Percentiles rank a stretch among this genome's conserved stretches.
These are phyloP conservation scores for Penicillium sp. DNA, from an alignment of 2,329 filamentous ascomycete genomes.

Conservation along the genomic window DNA sequence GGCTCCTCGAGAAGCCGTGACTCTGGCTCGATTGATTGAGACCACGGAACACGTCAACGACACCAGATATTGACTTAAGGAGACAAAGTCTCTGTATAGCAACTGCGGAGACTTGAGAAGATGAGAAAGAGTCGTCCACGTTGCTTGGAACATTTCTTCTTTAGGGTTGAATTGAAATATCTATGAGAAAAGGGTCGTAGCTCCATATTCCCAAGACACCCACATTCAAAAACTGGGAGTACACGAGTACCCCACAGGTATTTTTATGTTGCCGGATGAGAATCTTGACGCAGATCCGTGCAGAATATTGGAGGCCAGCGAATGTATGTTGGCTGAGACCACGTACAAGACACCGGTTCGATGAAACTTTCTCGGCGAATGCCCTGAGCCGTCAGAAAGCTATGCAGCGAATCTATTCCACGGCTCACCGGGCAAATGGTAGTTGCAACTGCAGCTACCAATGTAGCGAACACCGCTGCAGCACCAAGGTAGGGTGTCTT, in stretches of 20 bases:
- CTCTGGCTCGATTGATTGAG: constrained; percentile 55
- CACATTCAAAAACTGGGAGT: constrained; percentile 80
- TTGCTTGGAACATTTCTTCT: background rate
- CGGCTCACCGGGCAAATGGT: constrained; percentile 29
- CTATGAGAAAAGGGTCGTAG: constrained; percentile 22
- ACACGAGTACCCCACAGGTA: constrained; percentile 74
- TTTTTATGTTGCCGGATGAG: constrained; percentile 40
- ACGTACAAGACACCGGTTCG: constrained; percentile 21
- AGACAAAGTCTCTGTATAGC: background rate
- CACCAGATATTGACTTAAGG: constrained; percentile 17
- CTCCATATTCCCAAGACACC: constrained; percentile 72
- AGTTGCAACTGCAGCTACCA: constrained; percentile 27
- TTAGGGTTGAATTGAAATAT: constrained; percentile 2
- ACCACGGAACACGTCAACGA: constrained; percentile 24
- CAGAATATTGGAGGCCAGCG: constrained; percentile 21
- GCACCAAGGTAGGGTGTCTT: constrained; percentile 17
- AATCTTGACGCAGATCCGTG: constrained; percentile 34
- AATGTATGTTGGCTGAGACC: constrained; percentile 21
- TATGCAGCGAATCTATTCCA: background rate
- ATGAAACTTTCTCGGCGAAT: constrained; percentile 26
- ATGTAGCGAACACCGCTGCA: constrained; percentile 23
- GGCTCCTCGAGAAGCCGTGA: constrained; percentile 60
- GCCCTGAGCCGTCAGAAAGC: constrained; percentile 13
- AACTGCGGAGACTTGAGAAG: background rate
- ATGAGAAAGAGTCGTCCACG: background rate